phyloP scores from a whole-genome alignment of 306 rosid genomes.

The Cotoneaster glaucophyllus region DNA sequence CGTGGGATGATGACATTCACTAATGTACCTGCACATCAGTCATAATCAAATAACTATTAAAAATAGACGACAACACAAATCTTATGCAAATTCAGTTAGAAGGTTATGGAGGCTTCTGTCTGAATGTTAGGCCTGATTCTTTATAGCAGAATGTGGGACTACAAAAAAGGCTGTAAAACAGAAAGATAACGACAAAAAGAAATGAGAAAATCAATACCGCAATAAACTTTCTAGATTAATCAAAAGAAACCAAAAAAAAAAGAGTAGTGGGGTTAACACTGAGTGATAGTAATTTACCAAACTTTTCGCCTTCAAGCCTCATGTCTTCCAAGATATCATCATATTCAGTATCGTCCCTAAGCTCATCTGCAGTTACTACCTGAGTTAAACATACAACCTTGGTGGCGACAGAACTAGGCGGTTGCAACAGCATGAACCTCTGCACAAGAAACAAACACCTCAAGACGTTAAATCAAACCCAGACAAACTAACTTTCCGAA shows the following conservation, averaged over 20 bases:
- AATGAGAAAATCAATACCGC: slow-evolving; percentile 33
- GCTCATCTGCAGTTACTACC: slow-evolving; percentile 79
- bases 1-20: slow-evolving; percentile 81
- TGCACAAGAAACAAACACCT: slow-evolving; percentile 19
- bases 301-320: slow-evolving; percentile 86
- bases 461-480: not conserved
- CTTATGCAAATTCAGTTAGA: slow-evolving; percentile 30
- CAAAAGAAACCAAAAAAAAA: not conserved
- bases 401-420: slow-evolving; percentile 65
- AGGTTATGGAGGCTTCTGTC: slow-evolving; percentile 71
- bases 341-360: slow-evolving; percentile 83
- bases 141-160: slow-evolving; percentile 69
- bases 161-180: slow-evolving; percentile 71
- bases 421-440: slow-evolving; percentile 74
- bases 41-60: slow-evolving; percentile 9
- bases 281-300: slow-evolving; percentile 38
- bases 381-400: slow-evolving; percentile 86
- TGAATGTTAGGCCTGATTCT: slow-evolving; percentile 75
- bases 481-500: not conserved
- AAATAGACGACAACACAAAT: slow-evolving; percentile 13
- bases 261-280: not conserved
- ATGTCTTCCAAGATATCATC: slow-evolving; percentile 90
- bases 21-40: slow-evolving; percentile 59
- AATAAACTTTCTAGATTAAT: slow-evolving; percentile 10
- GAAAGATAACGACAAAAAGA: slow-evolving; percentile 40